phyloP scores from a whole-genome alignment of 2,329 filamentous ascomycete genomes.

The Pseudogymnoascus sp. region DNA sequence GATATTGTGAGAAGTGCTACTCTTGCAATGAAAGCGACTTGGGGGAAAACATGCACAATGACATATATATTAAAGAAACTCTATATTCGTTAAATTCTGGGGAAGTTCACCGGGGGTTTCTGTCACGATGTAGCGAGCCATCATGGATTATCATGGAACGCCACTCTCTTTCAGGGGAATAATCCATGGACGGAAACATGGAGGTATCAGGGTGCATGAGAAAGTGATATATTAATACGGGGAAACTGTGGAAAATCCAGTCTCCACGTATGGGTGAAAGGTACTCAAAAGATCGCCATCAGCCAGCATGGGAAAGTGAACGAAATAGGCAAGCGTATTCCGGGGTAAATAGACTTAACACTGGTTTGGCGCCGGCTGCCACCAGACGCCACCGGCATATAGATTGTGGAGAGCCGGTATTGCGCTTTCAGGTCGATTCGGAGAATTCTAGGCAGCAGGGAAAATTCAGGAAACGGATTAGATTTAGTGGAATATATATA shows the following conservation, averaged over 20 bases:
- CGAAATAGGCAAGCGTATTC: neutral
- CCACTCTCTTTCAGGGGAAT: neutral
- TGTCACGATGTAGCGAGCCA: neutral
- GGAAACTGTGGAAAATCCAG: neutral
- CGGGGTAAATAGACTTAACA: conserved; percentile 1
- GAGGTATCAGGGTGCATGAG: neutral
- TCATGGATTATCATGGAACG: neutral
- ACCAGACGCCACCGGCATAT: neutral
- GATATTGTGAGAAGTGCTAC: neutral
- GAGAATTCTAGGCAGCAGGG: neutral
- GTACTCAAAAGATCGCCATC: neutral
- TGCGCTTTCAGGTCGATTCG: neutral
- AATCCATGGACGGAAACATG: neutral
- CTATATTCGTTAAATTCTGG: neutral
- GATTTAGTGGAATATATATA: neutral
- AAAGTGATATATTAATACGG: neutral
- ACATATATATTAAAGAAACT: neutral
- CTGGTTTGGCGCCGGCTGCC: neutral
- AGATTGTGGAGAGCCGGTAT: neutral
- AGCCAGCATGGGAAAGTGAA: neutral
- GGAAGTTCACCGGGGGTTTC: neutral
- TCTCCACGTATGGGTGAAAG: neutral
- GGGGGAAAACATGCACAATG: neutral
- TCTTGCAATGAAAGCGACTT: neutral
- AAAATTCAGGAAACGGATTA: neutral